These are phyloP conservation scores for Dillenia turbinata DNA, from an alignment of 164 flowering plant genomes.

Conservation along the genomic window DNA sequence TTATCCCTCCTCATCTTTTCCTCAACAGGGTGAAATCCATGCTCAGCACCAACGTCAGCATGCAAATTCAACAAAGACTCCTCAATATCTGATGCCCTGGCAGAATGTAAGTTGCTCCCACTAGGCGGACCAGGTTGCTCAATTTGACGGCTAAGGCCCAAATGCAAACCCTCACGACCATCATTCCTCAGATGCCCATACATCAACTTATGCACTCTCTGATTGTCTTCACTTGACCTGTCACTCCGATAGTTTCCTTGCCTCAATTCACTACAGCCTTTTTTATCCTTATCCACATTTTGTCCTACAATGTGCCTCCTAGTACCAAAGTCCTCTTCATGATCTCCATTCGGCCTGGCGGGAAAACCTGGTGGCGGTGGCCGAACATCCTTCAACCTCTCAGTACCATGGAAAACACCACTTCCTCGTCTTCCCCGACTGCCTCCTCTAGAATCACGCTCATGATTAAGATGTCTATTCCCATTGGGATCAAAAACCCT, in stretches of 20 bases:
- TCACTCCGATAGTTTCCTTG: constrained; percentile 3
- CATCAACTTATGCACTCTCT: constrained; percentile 3
- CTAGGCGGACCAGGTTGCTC: constrained; percentile 54
- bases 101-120: constrained; percentile 59
- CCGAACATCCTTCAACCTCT: constrained; percentile 13
- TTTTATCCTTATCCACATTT: constrained; percentile 22
- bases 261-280: constrained; percentile 7
- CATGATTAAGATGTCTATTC: constrained; percentile 16
- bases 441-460: constrained; percentile 16
- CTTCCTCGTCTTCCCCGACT: constrained; percentile 14
- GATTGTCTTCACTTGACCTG: constrained; percentile 9
- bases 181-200: neutral
- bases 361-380: constrained; percentile 47
- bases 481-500: constrained; percentile 1
- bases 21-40: neutral
- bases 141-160: constrained; percentile 43
- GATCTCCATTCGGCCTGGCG: constrained; percentile 24
- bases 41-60: constrained; percentile 14
- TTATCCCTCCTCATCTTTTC: constrained; percentile 17
- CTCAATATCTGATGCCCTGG: constrained; percentile 38
- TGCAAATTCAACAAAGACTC: constrained; percentile 34
- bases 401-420: constrained; percentile 13
- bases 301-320: constrained; percentile 19
- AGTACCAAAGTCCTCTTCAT: constrained; percentile 19
- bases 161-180: constrained; percentile 3